Evolutionary conservation across 2,329 filamentous ascomycete genomes (phyloP).

Genomic region (Ophiocordyceps camponoti-floridani): DNA sequence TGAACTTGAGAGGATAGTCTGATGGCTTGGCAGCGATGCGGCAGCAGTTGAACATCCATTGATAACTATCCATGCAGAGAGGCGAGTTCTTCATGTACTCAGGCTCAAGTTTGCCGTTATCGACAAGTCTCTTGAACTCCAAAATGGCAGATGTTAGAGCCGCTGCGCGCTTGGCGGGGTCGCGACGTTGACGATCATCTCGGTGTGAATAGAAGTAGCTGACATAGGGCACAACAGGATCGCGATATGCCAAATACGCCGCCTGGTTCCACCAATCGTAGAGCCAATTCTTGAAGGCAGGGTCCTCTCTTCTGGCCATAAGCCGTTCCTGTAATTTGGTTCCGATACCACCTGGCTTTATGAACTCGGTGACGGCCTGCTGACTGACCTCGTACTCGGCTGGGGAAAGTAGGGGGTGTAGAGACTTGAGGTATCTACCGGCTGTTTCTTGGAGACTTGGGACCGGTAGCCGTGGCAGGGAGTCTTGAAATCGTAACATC

Average conservation of each 20-base stretch:
- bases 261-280: conserved; percentile 97
- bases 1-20: conserved; percentile 72
- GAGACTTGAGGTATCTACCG: conserved; percentile 60
- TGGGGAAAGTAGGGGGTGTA: conserved; percentile 54
- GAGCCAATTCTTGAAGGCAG: conserved; percentile 81
- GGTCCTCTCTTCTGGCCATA: conserved; percentile 58
- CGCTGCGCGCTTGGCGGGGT: conserved; percentile 84
- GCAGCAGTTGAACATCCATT: conserved; percentile 97
- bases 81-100: conserved; percentile 98
- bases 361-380: conserved; percentile 74
- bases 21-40: conserved; percentile 67
- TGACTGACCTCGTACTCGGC: conserved; percentile 55
- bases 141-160: conserved; percentile 72
- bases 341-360: conserved; percentile 71
- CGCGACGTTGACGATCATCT: conserved; percentile 72
- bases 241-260: conserved; percentile 83
- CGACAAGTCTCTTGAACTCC: conserved; percentile 90
- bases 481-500: conserved; percentile 75
- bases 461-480: conserved; percentile 62
- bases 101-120: conserved; percentile 66
- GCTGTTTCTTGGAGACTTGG: conserved; percentile 71
- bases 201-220: conserved; percentile 99
- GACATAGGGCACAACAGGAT: conserved; percentile 93
- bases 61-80: conserved; percentile 95
- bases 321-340: conserved; percentile 77